Evolutionary conservation across 441 rosid species (phyloP).

Genomic region (Pelargonium australe): DNA sequence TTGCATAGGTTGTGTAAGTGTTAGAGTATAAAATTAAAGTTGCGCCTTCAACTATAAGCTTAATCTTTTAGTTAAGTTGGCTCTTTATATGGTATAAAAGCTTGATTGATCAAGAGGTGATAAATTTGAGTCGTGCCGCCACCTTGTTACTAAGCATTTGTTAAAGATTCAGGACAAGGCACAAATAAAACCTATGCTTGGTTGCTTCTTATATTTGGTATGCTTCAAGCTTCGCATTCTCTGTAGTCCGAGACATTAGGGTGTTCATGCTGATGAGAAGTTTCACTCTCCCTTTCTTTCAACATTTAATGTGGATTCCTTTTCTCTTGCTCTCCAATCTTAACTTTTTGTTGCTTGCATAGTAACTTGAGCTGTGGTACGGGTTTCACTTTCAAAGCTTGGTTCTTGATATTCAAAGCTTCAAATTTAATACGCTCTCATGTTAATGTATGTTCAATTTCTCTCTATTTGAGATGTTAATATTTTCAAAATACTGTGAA

Average conservation of each 20-base stretch:
- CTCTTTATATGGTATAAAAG: too few species aligned
- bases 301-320: not conserved
- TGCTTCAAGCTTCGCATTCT: not conserved
- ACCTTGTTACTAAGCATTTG: too few species aligned
- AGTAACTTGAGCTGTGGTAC: not conserved
- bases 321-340: not conserved
- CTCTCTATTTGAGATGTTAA: not conserved
- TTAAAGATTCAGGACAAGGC: too few species aligned
- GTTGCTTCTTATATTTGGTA: not conserved
- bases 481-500: not conserved
- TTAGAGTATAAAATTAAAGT: too few species aligned
- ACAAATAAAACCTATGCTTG: too few species aligned
- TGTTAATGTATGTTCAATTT: not conserved
- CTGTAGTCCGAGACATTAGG: not conserved
- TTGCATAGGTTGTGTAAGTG: not conserved
- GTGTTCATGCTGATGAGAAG: not conserved
- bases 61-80: too few species aligned
- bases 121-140: too few species aligned
- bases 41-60: too few species aligned
- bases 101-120: too few species aligned
- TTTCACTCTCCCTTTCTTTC: not conserved
- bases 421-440: not conserved
- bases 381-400: not conserved
- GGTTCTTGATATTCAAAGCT: not conserved
- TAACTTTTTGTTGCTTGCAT: not conserved